Conservation (phyloP, 306 rosid genomes). For the Vachellia pachyceras region DNA sequence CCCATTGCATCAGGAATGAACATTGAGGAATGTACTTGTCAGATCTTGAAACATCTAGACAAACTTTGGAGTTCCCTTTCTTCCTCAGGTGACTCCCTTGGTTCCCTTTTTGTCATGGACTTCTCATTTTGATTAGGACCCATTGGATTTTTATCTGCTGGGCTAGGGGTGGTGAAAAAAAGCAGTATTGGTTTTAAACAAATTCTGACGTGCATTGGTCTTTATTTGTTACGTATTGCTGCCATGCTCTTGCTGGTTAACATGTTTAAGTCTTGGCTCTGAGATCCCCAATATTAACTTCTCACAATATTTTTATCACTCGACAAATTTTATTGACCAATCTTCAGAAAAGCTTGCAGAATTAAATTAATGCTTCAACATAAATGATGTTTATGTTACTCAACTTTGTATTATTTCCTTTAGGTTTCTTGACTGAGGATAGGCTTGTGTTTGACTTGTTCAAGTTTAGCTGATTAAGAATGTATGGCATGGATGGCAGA, state of each 20-base stretch:
- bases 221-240: slow-evolving; percentile 4
- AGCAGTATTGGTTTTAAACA: not conserved
- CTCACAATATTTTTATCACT: not conserved
- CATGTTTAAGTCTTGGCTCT: slow-evolving; percentile 9
- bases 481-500: not conserved
- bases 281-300: slow-evolving; percentile 1
- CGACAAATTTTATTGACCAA: not conserved
- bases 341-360: not conserved
- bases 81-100: slow-evolving; percentile 65
- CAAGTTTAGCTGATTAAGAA: not conserved
- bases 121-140: not conserved
- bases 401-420: not conserved
- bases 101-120: slow-evolving; percentile 18
- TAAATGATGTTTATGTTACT: not conserved
- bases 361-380: not conserved
- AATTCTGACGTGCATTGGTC: not conserved
- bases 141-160: not conserved
- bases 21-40: slow-evolving; percentile 87
- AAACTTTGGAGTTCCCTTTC: slow-evolving; percentile 87
- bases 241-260: slow-evolving; percentile 1
- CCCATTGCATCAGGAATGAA: slow-evolving; percentile 80
- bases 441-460: not conserved
- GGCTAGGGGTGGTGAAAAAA: not conserved
- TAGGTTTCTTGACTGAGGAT: not conserved
- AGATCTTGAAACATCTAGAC: slow-evolving; percentile 83